Conservation (phyloP, 2,329 filamentous ascomycete species). For the Cadophora luteo-olivacea region DNA sequence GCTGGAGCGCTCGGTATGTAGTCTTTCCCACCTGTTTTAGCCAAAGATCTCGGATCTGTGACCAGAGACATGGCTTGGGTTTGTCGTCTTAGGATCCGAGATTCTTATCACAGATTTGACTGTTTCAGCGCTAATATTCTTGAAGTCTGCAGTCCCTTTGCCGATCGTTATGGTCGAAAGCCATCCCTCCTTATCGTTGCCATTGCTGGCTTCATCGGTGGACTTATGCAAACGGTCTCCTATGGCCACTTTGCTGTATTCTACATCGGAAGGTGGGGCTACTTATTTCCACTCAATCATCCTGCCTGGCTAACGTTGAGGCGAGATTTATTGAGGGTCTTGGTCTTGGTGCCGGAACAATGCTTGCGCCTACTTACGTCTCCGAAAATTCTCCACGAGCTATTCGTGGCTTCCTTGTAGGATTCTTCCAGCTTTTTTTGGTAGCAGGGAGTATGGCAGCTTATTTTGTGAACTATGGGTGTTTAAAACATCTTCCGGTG, state of each 20-base stretch:
- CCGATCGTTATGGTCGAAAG: constrained; percentile 45
- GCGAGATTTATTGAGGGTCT: constrained; percentile 57
- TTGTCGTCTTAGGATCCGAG: no score
- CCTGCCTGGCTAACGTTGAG: constrained; percentile 54
- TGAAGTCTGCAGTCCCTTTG: constrained; percentile 67
- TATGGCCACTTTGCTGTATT: constrained; percentile 65
- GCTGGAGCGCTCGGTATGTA: no score
- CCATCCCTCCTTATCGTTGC: constrained; percentile 60
- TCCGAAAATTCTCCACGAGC: constrained; percentile 58
- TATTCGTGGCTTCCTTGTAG: constrained; percentile 57
- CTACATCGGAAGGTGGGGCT: constrained; percentile 46
- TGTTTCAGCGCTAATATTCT: constrained; percentile 66
- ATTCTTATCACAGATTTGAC: no score
- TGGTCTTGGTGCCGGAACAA: constrained; percentile 57
- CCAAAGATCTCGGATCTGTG: no score
- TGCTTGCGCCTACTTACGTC: constrained; percentile 45
- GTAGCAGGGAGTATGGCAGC: constrained; percentile 48
- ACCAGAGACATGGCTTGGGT: no score
- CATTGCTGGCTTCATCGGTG: constrained; percentile 60
- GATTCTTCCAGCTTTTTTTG: constrained; percentile 58
- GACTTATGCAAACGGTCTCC: no score
- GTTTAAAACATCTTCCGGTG: no score
- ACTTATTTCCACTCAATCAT: background rate
- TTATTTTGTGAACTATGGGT: constrained; percentile 53
- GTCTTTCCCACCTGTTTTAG: no score